Percentiles rank a stretch among this genome's conserved stretches.
phyloP scores from a whole-genome alignment of 2,329 filamentous ascomycete genomes.

The Ceratocystis destructans region DNA sequence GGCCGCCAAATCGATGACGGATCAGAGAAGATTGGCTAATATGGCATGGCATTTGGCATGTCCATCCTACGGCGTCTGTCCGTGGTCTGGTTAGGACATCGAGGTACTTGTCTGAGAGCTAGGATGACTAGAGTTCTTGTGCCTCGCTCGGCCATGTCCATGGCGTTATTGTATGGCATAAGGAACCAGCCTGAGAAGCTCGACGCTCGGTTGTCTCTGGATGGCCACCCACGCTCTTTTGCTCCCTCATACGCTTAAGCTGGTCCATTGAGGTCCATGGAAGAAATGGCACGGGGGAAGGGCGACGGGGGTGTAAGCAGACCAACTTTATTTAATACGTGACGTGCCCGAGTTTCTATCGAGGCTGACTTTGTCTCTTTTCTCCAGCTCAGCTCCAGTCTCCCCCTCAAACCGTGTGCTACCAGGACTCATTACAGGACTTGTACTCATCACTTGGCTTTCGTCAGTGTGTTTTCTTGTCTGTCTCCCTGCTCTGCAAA shows the following conservation, averaged over 20 bases:
- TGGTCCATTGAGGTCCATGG: background rate
- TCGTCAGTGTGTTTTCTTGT: too few relatives aligned
- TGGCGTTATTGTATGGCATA: background rate
- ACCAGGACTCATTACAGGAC: background rate
- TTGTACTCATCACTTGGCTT: too few relatives aligned
- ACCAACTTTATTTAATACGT: background rate
- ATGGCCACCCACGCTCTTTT: background rate
- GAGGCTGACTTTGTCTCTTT: background rate
- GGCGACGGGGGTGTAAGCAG: background rate
- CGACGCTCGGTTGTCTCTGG: background rate
- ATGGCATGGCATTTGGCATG: background rate
- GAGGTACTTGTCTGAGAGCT: background rate
- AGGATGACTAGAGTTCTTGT: background rate
- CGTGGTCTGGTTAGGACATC: background rate
- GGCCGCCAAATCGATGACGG: conserved; percentile 1
- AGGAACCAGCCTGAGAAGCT: background rate
- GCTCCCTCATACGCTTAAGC: background rate
- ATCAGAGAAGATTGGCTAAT: background rate
- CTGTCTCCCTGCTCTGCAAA: too few relatives aligned
- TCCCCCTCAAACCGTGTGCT: background rate
- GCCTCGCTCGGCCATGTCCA: background rate
- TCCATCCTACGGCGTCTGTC: background rate
- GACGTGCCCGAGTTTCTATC: background rate
- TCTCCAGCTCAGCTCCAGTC: background rate
- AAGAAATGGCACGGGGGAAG: background rate